Percentiles rank a stretch among this genome's conserved stretches.
Evolutionary conservation across 2,329 filamentous ascomycete species (phyloP).

Genomic region (Ophiocordyceps camponoti-floridani): DNA sequence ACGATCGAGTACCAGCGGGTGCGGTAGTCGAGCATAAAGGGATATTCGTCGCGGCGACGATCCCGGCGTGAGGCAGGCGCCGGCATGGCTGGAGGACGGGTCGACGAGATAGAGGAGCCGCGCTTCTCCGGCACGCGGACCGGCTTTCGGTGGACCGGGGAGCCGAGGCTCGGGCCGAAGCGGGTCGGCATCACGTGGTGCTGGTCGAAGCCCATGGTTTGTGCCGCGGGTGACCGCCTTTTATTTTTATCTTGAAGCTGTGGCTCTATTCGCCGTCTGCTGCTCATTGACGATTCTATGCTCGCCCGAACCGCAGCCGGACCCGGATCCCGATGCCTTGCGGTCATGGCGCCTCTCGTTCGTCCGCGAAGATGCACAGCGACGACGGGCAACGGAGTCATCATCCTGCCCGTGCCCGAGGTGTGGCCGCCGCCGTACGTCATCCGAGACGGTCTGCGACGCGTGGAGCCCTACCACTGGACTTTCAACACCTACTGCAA

Average conservation of each 20-base stretch:
- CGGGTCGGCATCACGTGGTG: background rate
- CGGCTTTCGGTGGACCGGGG: background rate
- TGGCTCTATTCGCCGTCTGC: background rate
- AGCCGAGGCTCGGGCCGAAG: background rate
- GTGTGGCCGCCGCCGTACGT: conserved; percentile 53
- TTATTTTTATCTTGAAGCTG: background rate
- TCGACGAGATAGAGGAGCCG: background rate
- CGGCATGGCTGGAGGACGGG: conserved; percentile 1
- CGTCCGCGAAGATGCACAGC: no score
- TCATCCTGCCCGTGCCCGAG: conserved; percentile 14
- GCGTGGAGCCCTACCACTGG: conserved; percentile 73
- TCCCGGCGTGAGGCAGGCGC: conserved; percentile 29
- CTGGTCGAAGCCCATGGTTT: conserved; percentile 1
- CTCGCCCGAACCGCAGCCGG: no score
- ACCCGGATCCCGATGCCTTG: no score
- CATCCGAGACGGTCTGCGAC: conserved; percentile 65
- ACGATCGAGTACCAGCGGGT: conserved; percentile 53
- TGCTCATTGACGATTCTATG: no score
- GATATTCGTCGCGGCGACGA: conserved; percentile 54
- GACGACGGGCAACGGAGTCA: conserved; percentile 5
- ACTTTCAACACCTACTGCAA: conserved; percentile 95
- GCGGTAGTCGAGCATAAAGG: conserved; percentile 62
- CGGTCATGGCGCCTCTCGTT: background rate
- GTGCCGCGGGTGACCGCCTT: conserved; percentile 12
- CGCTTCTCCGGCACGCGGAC: background rate